Evolutionary conservation across 106 monocot genomes (phyloP).

Genomic region (Phalaenopsis aphrodite): DNA sequence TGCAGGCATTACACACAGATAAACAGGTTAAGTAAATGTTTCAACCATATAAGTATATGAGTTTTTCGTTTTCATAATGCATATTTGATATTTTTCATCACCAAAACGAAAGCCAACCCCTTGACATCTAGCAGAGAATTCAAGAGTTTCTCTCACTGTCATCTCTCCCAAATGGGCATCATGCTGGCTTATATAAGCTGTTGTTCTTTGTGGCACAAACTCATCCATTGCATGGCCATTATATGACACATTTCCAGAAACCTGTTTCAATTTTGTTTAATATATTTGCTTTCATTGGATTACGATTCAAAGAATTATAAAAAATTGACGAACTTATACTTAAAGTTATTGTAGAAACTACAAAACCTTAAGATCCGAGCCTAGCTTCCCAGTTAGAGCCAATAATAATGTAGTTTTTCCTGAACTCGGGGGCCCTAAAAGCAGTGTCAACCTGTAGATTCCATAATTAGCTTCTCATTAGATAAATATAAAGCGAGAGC

Average conservation of each 20-base stretch:
- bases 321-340: background rate
- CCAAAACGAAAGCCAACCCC: constrained; percentile 34
- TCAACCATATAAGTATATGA: background rate
- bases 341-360: no score
- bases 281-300: no score
- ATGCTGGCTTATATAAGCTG: constrained; percentile 23
- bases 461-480: background rate
- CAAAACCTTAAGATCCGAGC: constrained; percentile 36
- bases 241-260: constrained; percentile 35
- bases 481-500: background rate
- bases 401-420: constrained; percentile 55
- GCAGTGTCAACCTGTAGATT: constrained; percentile 49
- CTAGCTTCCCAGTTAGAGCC: constrained; percentile 54
- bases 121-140: constrained; percentile 30
- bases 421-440: constrained; percentile 58
- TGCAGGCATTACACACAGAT: constrained; percentile 2
- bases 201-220: constrained; percentile 16
- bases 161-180: constrained; percentile 31
- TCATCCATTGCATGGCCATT: constrained; percentile 35
- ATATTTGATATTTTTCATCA: constrained; percentile 3
- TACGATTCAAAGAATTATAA: no score
- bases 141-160: constrained; percentile 33
- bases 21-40: background rate
- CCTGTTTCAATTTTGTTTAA: constrained; percentile 13
- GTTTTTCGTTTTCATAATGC: no score